These are phyloP conservation scores for Galerina sulciceps DNA, from an alignment of 768 basidiomycete genomes.

Conservation along the genomic window DNA sequence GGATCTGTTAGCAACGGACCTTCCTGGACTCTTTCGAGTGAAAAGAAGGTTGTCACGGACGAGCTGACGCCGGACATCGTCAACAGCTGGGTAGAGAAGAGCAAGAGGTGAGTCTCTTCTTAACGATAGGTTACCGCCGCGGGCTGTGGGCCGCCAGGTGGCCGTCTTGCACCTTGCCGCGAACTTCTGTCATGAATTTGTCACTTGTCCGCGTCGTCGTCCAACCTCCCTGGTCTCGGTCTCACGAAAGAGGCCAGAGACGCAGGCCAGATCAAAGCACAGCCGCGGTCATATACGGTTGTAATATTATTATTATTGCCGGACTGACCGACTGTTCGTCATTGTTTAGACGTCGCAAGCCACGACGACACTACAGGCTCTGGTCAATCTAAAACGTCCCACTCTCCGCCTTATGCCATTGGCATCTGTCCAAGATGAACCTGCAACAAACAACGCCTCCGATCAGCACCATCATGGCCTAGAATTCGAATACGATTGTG, in stretches of 20 bases:
- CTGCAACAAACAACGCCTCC: constrained; percentile 16
- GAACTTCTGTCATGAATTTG: neutral
- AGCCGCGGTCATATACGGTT: no score
- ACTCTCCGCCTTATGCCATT: constrained; percentile 80
- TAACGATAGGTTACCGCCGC: constrained; percentile 1
- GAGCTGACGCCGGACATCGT: constrained; percentile 84
- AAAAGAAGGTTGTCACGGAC: constrained; percentile 68
- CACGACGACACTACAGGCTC: constrained; percentile 91
- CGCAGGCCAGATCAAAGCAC: no score
- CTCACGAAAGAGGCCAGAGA: no score
- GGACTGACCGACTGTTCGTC: neutral
- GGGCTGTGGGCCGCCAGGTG: no score
- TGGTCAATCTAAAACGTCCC: constrained; percentile 93
- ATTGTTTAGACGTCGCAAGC: constrained; percentile 68
- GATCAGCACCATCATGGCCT: constrained; percentile 67
- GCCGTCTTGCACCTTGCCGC: no score
- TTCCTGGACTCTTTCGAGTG: constrained; percentile 66
- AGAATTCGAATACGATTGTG: constrained; percentile 93
- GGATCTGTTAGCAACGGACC: constrained; percentile 74
- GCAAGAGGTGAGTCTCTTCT: constrained; percentile 68
- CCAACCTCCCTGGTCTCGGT: neutral
- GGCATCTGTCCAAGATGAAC: constrained; percentile 47
- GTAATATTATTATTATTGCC: neutral
- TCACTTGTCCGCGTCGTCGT: neutral
- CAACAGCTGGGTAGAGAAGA: constrained; percentile 83